Percentiles rank a stretch among this genome's conserved stretches.
phyloP scores from a whole-genome alignment of 2,329 filamentous ascomycete genomes.

The Lomentospora prolificans region DNA sequence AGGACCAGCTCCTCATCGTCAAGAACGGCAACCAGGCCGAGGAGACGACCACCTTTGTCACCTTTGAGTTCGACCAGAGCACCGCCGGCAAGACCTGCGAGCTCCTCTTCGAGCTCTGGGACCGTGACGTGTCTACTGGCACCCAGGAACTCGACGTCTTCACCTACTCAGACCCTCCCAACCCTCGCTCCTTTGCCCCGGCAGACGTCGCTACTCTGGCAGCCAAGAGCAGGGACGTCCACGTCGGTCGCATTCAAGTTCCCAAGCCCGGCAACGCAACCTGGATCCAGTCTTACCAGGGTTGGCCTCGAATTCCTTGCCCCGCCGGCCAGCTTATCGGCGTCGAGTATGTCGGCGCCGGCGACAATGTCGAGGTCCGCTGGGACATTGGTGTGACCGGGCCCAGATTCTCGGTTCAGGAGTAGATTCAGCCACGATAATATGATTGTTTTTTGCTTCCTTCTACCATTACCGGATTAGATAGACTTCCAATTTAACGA shows the following conservation, averaged over 20 bases:
- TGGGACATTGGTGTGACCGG: constrained; percentile 10
- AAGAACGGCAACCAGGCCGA: constrained; percentile 9
- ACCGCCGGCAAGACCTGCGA: constrained; percentile 9
- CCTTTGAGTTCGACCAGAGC: constrained; percentile 7
- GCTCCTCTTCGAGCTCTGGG: constrained; percentile 10
- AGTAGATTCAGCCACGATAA: neutral
- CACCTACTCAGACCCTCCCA: constrained; percentile 7
- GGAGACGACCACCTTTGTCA: constrained; percentile 9
- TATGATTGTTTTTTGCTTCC: neutral
- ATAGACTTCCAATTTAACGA: too few relatives aligned
- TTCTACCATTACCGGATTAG: too few relatives aligned
- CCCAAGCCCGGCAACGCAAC: constrained; percentile 3
- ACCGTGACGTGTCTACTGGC: constrained; percentile 9
- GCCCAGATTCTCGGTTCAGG: constrained; percentile 4
- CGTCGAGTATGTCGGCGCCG: constrained; percentile 6
- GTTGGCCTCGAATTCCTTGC: constrained; percentile 6
- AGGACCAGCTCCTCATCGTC: constrained; percentile 11
- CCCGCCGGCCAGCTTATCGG: constrained; percentile 6
- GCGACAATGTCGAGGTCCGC: constrained; percentile 4
- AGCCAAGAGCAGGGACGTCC: neutral
- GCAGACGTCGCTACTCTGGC: neutral
- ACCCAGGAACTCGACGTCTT: constrained; percentile 8
- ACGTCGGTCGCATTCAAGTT: constrained; percentile 1
- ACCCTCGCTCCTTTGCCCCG: neutral
- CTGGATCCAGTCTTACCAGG: constrained; percentile 1